Evolutionary conservation across 495 filamentous ascomycete genomes (phyloP).

Genomic region (Annulohypoxylon bovei): DNA sequence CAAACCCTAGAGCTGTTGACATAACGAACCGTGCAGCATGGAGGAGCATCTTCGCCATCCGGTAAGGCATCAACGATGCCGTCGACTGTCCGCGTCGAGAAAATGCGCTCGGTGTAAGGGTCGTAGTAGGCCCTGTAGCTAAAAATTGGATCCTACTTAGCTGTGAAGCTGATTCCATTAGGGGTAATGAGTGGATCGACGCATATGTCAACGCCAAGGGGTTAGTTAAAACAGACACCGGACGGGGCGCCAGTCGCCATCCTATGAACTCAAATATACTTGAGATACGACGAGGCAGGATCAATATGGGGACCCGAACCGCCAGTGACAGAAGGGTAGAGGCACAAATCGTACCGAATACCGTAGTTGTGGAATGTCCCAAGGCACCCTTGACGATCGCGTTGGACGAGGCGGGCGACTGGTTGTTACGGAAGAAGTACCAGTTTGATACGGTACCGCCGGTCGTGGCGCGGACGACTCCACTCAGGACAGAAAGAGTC

Average conservation of each 20-base stretch:
- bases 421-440: conserved; percentile 94
- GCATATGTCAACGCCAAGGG: conserved; percentile 91
- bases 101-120: conserved; percentile 68
- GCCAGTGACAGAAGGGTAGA: conserved; percentile 81
- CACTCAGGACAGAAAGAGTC: conserved; percentile 86
- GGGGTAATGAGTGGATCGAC: conserved; percentile 88
- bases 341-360: conserved; percentile 93
- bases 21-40: conserved; percentile 91
- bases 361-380: conserved; percentile 78
- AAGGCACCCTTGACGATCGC: conserved; percentile 86
- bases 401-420: conserved; percentile 76
- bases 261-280: conserved; percentile 48
- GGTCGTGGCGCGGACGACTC: conserved; percentile 88
- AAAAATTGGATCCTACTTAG: conserved; percentile 82
- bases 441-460: conserved; percentile 97
- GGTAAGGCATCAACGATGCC: conserved; percentile 70
- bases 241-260: conserved; percentile 70
- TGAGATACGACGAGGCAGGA: conserved; percentile 77
- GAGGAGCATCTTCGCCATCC: conserved; percentile 89
- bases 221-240: conserved; percentile 85
- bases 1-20: conserved; percentile 87
- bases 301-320: conserved; percentile 83
- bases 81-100: conserved; percentile 57
- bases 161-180: conserved; percentile 77
- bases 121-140: conserved; percentile 67